These are phyloP conservation scores for Lasiodiplodia sp. DNA, from an alignment of 2,329 filamentous ascomycete genomes.

Conservation along the genomic window DNA sequence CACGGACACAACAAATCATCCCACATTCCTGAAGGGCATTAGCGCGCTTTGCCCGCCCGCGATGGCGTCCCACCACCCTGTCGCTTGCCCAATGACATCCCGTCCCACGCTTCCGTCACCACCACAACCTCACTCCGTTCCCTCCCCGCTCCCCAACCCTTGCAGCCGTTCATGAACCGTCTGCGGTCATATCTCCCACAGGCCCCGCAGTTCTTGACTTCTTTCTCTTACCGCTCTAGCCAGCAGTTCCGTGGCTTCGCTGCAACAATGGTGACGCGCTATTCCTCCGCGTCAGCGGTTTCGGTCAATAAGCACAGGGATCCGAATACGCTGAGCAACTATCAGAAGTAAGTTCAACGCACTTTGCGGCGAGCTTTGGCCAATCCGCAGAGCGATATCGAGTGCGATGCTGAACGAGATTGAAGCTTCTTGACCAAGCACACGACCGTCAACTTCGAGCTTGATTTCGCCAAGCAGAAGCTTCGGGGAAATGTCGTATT, in stretches of 20 bases:
- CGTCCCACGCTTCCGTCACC: slow-evolving; percentile 4
- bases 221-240: not conserved
- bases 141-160: not conserved
- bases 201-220: not conserved
- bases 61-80: slow-evolving; percentile 1
- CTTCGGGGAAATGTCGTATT: slow-evolving; percentile 80
- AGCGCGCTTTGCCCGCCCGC: not conserved
- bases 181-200: slow-evolving; percentile 9
- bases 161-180: slow-evolving; percentile 26
- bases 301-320: slow-evolving; percentile 64
- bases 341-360: slow-evolving; percentile 63
- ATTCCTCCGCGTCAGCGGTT: not conserved
- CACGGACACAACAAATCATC: slow-evolving; percentile 2
- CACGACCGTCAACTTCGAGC: slow-evolving; percentile 79
- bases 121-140: slow-evolving; percentile 5
- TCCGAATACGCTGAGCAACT: slow-evolving; percentile 91
- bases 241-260: slow-evolving; percentile 20
- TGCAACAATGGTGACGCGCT: slow-evolving; percentile 22
- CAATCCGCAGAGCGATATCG: not conserved
- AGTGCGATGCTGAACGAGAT: not conserved
- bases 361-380: not conserved
- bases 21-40: slow-evolving; percentile 11
- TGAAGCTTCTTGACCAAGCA: slow-evolving; percentile 76
- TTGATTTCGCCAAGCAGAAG: slow-evolving; percentile 82
- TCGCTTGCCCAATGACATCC: slow-evolving; percentile 8